Percentiles rank a stretch among this genome's conserved stretches.
phyloP scores from a whole-genome alignment of 768 basidiomycete species.

The Hydnum rufescens region DNA sequence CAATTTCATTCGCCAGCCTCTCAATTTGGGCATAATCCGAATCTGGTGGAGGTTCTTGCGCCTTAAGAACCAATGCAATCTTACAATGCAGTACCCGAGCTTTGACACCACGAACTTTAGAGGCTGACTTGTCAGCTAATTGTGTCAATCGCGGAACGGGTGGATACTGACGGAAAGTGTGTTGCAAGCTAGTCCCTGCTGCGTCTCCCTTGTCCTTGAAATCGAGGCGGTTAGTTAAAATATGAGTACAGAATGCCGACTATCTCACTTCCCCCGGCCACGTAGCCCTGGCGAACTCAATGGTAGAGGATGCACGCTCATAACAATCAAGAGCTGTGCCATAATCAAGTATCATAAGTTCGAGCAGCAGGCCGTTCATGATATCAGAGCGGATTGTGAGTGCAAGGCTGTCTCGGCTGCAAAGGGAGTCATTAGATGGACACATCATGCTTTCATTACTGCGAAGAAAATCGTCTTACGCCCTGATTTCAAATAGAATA shows the following conservation, averaged over 20 bases:
- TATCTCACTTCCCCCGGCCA: background rate
- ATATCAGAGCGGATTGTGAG: background rate
- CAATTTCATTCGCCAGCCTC: background rate
- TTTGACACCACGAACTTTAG: no score
- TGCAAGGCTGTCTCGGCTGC: background rate
- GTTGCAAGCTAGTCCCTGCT: background rate
- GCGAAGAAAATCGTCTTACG: no score
- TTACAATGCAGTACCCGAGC: no score
- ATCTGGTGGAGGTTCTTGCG: no score
- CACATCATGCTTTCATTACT: no score
- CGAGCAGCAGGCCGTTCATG: background rate
- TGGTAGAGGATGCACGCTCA: background rate
- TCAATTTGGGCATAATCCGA: background rate
- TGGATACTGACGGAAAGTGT: conserved; percentile 1
- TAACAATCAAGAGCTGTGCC: background rate
- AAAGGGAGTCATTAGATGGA: background rate
- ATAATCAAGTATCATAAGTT: background rate
- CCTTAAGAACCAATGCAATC: no score
- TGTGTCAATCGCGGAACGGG: no score
- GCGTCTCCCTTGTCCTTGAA: no score
- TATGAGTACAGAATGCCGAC: no score
- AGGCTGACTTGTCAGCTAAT: no score
- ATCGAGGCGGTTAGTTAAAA: no score
- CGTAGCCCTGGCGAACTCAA: background rate
- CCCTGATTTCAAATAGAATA: no score